Evolutionary conservation across 257 asterid genomes (phyloP), one percentile per base, ranked within the genome.

Genomic region (Capsicum baccatum): DNA sequence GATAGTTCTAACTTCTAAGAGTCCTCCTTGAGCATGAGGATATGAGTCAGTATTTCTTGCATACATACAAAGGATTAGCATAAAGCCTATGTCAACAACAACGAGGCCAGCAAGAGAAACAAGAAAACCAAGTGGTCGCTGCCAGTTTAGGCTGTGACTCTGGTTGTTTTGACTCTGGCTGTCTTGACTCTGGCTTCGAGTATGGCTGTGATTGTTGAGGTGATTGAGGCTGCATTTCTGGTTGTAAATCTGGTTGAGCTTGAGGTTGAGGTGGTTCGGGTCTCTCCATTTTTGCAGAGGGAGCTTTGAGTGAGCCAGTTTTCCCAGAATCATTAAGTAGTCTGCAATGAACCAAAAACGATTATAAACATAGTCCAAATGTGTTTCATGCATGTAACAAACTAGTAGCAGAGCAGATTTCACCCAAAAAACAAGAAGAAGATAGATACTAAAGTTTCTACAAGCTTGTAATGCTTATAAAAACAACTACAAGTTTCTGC

Each of bases 101-200:
- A 19, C 85, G 85, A 10, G 85, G 80, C 80, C 80, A 83, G 54
- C 85, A 83, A 35, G 80, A 83, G 50, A 83, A 68, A 26, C 80
- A 68, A 64, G 80, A 26, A 68, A 83, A 68, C 67, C 85, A 83
- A 54, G 57, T 35, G 35, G 85, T 56, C 69, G 50, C 80, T 54
- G 80, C 80, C 69, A 67, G 59, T 82, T 82, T 66, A 33, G 66
- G 54, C 56, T n/a, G 50, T 4, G 62, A 57, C 42, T 54, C 79
- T 9, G 80, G 39, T 52, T 57, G 76, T 83, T 83, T 73, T 44
- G 80, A 73, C 39, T 33, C 48, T 68, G 69, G 12, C 19, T 54
- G 76, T 83, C 68, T 73, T 44, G 80, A 73, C 19, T 33, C 48
- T 83, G 58, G 12, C 19, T 54, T 16, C 15, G 80, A 6, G 54